Conservation (phyloP, 2,329 filamentous ascomycete genomes). For the Claviceps sorghi region DNA sequence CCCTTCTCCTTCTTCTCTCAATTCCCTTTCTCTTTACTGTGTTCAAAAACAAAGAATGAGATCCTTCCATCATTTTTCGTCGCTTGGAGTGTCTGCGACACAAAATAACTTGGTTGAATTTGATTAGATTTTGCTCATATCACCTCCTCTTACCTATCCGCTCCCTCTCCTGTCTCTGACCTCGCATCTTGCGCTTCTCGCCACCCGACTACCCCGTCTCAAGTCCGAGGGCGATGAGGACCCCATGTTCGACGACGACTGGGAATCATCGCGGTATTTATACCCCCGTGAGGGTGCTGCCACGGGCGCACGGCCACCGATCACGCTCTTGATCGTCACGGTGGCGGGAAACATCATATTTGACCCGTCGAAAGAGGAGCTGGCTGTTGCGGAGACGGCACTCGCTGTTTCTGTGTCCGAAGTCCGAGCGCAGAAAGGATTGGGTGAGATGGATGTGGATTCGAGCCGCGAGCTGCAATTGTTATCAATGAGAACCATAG, state of each 20-base stretch:
- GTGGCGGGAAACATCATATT: slow-evolving; percentile 84
- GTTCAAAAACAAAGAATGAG: neutral
- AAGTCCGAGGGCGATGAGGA: slow-evolving; percentile 90
- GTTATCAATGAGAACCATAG: slow-evolving; percentile 56
- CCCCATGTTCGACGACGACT: slow-evolving; percentile 95
- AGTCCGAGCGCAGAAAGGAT: slow-evolving; percentile 11
- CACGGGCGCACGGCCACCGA: slow-evolving; percentile 48
- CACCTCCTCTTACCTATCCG: slow-evolving; percentile 83
- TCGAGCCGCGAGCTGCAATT: slow-evolving; percentile 36
- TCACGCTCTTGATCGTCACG: slow-evolving; percentile 80
- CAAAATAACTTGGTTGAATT: no score
- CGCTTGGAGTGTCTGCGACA: neutral
- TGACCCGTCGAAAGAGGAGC: slow-evolving; percentile 80
- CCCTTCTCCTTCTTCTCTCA: neutral
- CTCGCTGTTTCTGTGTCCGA: slow-evolving; percentile 69
- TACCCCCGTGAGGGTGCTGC: slow-evolving; percentile 42
- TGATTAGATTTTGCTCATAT: slow-evolving; percentile 74
- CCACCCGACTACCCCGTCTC: slow-evolving; percentile 68
- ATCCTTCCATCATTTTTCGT: neutral
- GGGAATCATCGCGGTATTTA: slow-evolving; percentile 67
- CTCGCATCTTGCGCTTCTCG: slow-evolving; percentile 81
- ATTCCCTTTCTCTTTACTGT: no score
- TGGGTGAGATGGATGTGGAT: slow-evolving; percentile 27
- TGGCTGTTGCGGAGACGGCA: slow-evolving; percentile 81
- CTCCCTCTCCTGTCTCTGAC: slow-evolving; percentile 85